Evolutionary conservation across 306 rosid species (phyloP).

Genomic region (Glycine soja): DNA sequence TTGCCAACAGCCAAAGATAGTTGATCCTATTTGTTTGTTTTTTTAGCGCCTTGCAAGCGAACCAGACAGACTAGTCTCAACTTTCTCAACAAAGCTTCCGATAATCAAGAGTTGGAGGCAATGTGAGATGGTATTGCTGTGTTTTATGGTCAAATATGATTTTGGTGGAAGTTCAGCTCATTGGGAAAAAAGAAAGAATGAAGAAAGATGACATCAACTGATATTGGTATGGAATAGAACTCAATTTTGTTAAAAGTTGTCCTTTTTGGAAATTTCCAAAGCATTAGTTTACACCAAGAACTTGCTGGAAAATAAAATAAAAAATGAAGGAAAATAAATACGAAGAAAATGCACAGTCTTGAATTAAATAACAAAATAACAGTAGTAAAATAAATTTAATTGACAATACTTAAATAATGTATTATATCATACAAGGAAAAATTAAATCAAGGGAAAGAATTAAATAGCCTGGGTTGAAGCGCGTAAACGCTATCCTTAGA

Average conservation of each 20-base stretch:
- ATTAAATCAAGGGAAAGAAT: no score
- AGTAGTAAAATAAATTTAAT: no score
- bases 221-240: background rate
- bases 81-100: constrained; percentile 59
- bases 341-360: no score
- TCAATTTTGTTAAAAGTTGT: constrained; percentile 33
- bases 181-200: background rate
- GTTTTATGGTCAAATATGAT: background rate
- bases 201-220: constrained; percentile 1
- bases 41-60: constrained; percentile 63
- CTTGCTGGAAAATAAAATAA: no score
- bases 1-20: background rate
- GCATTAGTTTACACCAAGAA: constrained; percentile 30
- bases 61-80: constrained; percentile 65
- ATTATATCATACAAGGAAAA: no score
- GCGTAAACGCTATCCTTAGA: no score
- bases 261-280: constrained; percentile 30
- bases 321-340: no score
- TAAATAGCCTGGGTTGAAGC: no score
- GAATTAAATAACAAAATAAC: no score
- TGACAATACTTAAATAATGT: no score
- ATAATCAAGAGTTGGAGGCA: constrained; percentile 62
- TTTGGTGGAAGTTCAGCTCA: constrained; percentile 33
- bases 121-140: constrained; percentile 40
- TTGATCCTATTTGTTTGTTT: constrained; percentile 23